Base-by-base conservation (phyloP, 2,329 filamentous ascomycete species). In the Didymella glomerata region DNA sequence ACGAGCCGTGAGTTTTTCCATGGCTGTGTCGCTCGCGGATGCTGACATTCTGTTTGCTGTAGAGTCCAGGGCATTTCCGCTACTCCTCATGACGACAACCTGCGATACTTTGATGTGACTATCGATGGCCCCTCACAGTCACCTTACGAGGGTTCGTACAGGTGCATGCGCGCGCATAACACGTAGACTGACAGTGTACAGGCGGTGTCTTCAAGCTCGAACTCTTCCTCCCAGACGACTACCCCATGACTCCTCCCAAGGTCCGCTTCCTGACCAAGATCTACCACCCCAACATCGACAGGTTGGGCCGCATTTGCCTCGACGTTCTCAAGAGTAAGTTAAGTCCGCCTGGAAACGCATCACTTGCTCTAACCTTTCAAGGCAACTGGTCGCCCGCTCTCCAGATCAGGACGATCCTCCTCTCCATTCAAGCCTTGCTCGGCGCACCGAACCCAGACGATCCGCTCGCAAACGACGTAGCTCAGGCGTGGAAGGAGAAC, bases 201-300 rank as follows among this genome's bases (percentile, higher is more conserved):
- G 88, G 86, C 63, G 95, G 96, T 48, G 86, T 97, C 65, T 99
- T 99, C 84, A 94, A 96, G 80, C 90, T 98, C 62, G 95, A 99
- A 79, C 88, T 99, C 20, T 99, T 99, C 79, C 86, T 99, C 24
- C 96, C 96, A 44, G 95, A 99, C 74, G 95, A 99, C 82, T 99
- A 99, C 78, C 95, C 95, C 41, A 99, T 99, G 95, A 97, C 93
- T 32, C 94, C 95, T 53, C 95, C 95, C 45, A 97, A 97, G 84
- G 97, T 99, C 75, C 91, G 95, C 54, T 99, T 99, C 80, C 84
- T 99, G 50, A 99, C 96, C 70, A 97, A 97, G 82, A 98, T 99
- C 78, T 99, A 98, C 80, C 96, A 99, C 78, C 95, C 95, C 51
- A 99, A 99, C 78, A 97, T 99, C 69, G 95, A 99, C 78, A 96